phyloP scores from a whole-genome alignment of 2,329 filamentous ascomycete species.

The Monilinia fructigena region DNA sequence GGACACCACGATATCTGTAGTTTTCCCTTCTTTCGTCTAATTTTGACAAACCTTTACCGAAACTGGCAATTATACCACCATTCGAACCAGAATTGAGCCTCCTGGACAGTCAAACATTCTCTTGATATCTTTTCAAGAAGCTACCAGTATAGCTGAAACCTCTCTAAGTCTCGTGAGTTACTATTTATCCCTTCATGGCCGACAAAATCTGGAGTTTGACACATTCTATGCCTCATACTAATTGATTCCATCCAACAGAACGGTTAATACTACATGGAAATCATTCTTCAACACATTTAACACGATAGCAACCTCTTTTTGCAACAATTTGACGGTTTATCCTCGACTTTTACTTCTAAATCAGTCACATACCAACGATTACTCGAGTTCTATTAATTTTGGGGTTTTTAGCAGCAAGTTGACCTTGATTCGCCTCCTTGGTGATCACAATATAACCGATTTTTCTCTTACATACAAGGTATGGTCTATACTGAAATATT shows the following conservation, averaged over 20 bases:
- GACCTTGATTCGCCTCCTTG: neutral
- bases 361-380: neutral
- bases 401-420: neutral
- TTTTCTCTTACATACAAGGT: neutral
- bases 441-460: neutral
- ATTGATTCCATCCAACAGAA: neutral
- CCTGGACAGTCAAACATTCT: too few relatives aligned
- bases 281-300: too few relatives aligned
- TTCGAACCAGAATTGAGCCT: too few relatives aligned
- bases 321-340: neutral
- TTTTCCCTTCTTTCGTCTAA: neutral
- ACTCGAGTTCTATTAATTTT: neutral
- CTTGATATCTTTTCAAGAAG: neutral
- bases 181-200: neutral
- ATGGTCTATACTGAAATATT: neutral
- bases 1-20: rapidly evolving
- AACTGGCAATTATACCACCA: neutral
- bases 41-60: neutral
- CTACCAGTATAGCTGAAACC: neutral
- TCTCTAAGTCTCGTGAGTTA: neutral
- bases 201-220: neutral
- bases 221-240: neutral
- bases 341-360: too few relatives aligned
- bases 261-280: neutral
- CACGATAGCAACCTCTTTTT: neutral